Base-by-base conservation (phyloP, 2,329 filamentous ascomycete species). In the Botrytis deweyae region DNA sequence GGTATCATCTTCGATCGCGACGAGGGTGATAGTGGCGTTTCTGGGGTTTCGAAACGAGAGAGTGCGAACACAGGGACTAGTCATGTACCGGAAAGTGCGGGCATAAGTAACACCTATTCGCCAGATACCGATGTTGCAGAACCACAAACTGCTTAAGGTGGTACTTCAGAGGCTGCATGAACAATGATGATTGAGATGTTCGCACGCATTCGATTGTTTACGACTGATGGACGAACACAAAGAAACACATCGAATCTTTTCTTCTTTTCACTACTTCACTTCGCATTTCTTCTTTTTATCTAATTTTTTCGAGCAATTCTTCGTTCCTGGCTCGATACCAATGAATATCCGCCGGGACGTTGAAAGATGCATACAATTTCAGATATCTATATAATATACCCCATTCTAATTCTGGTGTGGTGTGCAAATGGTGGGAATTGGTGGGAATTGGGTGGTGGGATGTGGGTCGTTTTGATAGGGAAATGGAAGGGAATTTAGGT, bases 21-120 rank as follows among this genome's bases (percentile, higher is more conserved):
- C 42, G 79, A 81, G 75, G 80, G 78, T 7, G 80, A 81, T 52
- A 81, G 79, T 72, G 80, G 79, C 22, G 78, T 81, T 14, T 81
- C 80, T 63, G 80, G 79, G 16, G 77, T 81, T 55, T 79, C 78
- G 33, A 80, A 79, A 64, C 72, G 73, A 22, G 78, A 80, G 38
- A 68, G 67, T 36, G 64, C 71, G 70, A 73, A 74, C 18, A 42
- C 62, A n/a, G 38, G 38, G 38, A 66, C 49, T 22, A 68, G 38
- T 42, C 49, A 33, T 14, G 33, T 52, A 52, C 70, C 65, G 29
- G 33, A 68, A 44, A 62, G 33, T 70, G 59, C 59, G 36, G 65
- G 71, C 20, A 44, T 73, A 46, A 70, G 66, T 18, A 71, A 73
- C 58, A 68, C 61, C 18, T 65, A 65, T 33, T 67, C 61, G 20